Percentiles rank a stretch among this genome's conserved stretches.
These are phyloP conservation scores for Acer negundo DNA, from an alignment of 345 rosid genomes.

Conservation along the genomic window DNA sequence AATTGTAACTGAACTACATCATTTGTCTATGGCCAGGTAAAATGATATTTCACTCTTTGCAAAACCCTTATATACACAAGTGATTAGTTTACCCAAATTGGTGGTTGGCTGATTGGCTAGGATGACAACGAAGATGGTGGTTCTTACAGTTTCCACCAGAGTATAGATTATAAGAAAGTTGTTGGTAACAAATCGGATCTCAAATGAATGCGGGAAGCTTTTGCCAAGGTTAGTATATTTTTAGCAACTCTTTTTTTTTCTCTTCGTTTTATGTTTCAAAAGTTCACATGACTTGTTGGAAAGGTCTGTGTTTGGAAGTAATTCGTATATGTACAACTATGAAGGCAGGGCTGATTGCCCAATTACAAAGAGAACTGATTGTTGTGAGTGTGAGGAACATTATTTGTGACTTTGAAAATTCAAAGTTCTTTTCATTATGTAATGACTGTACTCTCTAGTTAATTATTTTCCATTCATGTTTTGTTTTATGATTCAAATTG, in stretches of 20 bases:
- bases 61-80: conserved; percentile 9
- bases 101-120: conserved; percentile 4
- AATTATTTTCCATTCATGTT: conserved; percentile 3
- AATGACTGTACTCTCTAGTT: conserved; percentile 12
- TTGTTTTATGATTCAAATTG: background rate
- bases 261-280: conserved; percentile 13
- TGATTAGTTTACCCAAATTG: conserved; percentile 5
- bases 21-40: conserved; percentile 22
- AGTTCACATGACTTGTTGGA: conserved; percentile 14
- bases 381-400: conserved; percentile 29
- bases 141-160: conserved; percentile 11
- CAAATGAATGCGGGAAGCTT: conserved; percentile 6
- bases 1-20: background rate
- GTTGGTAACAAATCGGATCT: conserved; percentile 9
- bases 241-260: conserved; percentile 17
- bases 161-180: conserved; percentile 21
- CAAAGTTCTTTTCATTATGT: conserved; percentile 24
- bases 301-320: conserved; percentile 26
- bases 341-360: conserved; percentile 31
- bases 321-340: conserved; percentile 32
- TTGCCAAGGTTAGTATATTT: conserved; percentile 28
- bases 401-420: conserved; percentile 31
- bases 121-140: background rate
- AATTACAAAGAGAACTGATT: conserved; percentile 16
- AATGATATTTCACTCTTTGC: background rate